Conservation (phyloP, 2,329 filamentous ascomycete species). For the Alternaria panax region DNA sequence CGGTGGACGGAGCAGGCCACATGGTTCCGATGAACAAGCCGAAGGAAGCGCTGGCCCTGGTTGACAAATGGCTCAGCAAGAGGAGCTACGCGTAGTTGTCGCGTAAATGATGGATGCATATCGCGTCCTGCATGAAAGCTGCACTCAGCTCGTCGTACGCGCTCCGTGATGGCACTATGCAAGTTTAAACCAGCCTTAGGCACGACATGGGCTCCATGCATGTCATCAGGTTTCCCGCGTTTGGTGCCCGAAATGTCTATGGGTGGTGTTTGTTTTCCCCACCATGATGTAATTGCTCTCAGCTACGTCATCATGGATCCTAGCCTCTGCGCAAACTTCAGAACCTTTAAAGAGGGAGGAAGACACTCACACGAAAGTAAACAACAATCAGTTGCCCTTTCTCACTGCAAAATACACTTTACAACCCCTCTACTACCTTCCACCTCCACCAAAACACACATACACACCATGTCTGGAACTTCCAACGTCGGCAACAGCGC, state of each 20-base stretch:
- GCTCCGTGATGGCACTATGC: conserved; percentile 4
- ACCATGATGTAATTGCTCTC: conserved; percentile 34
- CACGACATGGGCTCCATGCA: conserved; percentile 10
- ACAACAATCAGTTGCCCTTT: conserved; percentile 4
- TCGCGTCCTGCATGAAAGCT: neutral
- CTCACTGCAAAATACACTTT: neutral
- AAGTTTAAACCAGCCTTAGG: conserved; percentile 5
- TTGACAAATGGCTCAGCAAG: conserved; percentile 39
- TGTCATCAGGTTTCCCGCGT: conserved; percentile 20
- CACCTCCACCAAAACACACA: conserved; percentile 2
- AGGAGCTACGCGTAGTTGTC: conserved; percentile 37
- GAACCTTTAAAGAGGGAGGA: conserved; percentile 17
- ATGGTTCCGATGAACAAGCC: conserved; percentile 50
- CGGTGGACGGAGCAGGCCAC: conserved; percentile 53
- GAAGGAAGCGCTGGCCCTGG: conserved; percentile 39
- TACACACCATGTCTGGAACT: conserved; percentile 57
- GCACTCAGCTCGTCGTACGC: neutral
- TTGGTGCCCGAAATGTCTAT: conserved; percentile 23
- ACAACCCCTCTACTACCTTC: neutral
- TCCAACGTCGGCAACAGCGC: conserved; percentile 71
- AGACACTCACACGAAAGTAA: conserved; percentile 2
- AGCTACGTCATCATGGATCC: conserved; percentile 31
- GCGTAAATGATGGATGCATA: conserved; percentile 1
- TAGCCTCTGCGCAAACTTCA: conserved; percentile 17
- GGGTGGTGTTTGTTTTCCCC: conserved; percentile 26